Percentiles rank a stretch among this genome's conserved stretches.
phyloP scores from a whole-genome alignment of 768 basidiomycete species.

The Xerocomus potaroensis region DNA sequence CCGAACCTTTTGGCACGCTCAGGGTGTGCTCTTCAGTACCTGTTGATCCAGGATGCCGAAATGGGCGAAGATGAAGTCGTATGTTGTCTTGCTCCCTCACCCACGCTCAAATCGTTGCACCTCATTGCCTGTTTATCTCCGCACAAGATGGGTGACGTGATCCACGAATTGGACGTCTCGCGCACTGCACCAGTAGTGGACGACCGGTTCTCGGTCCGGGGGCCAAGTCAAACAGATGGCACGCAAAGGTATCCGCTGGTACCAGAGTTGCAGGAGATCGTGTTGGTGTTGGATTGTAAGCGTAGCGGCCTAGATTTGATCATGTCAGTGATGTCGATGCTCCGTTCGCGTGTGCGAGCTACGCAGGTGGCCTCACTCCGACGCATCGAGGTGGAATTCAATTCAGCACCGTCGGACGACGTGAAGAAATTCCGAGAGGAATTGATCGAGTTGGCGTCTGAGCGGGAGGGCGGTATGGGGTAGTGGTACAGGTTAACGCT shows the following conservation, averaged over 20 bases:
- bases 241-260: not conserved
- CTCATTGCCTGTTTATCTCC: slow-evolving; percentile 14
- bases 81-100: slow-evolving; percentile 14
- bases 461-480: too few species aligned
- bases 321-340: slow-evolving; percentile 7
- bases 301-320: too few species aligned
- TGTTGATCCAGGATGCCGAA: slow-evolving; percentile 11
- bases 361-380: slow-evolving; percentile 3
- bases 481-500: too few species aligned
- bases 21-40: slow-evolving; percentile 6
- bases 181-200: not conserved
- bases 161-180: slow-evolving; percentile 6
- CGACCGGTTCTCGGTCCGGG: not conserved
- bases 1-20: slow-evolving; percentile 16
- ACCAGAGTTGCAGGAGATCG: slow-evolving; percentile 10
- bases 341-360: slow-evolving; percentile 9
- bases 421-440: too few species aligned
- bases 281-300: slow-evolving; percentile 14
- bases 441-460: too few species aligned
- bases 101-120: slow-evolving; percentile 6
- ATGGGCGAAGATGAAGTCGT: slow-evolving; percentile 16
- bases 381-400: slow-evolving; percentile 5
- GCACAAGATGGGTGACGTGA: slow-evolving; percentile 9
- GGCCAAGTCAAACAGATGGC: too few species aligned
- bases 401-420: too few species aligned